These are phyloP conservation scores for Candida lessepsii DNA, from an alignment of 805 yeast species.

Conservation along the genomic window DNA sequence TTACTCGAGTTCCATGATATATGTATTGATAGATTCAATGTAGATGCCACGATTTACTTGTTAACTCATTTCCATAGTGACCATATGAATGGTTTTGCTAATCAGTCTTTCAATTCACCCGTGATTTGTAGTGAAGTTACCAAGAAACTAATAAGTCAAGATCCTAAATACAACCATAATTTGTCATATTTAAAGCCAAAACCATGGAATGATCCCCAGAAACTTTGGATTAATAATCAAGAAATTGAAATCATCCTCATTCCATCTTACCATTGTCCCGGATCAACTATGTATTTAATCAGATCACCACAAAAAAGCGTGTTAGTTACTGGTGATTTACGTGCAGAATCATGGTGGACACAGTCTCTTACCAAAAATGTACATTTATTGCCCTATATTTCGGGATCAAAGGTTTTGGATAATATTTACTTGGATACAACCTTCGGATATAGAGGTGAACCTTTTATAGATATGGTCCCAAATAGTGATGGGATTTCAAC, in stretches of 20 bases:
- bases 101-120: slow-evolving; percentile 34
- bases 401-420: slow-evolving; percentile 34
- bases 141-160: slow-evolving; percentile 21
- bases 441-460: slow-evolving; percentile 49
- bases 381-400: slow-evolving; percentile 39
- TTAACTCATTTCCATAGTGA: slow-evolving; percentile 58
- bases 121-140: slow-evolving; percentile 48
- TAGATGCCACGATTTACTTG: slow-evolving; percentile 23
- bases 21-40: slow-evolving; percentile 36
- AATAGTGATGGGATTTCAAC: slow-evolving; percentile 42
- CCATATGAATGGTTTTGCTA: slow-evolving; percentile 49
- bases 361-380: slow-evolving; percentile 35
- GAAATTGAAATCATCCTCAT: slow-evolving; percentile 40
- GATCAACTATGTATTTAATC: slow-evolving; percentile 53
- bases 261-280: slow-evolving; percentile 59
- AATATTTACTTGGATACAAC: slow-evolving; percentile 56
- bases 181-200: slow-evolving; percentile 19
- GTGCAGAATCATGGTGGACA: slow-evolving; percentile 57
- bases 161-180: slow-evolving; percentile 18
- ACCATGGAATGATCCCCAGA: slow-evolving; percentile 21
- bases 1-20: slow-evolving; percentile 50
- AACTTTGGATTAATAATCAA: slow-evolving; percentile 16
- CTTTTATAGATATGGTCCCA: slow-evolving; percentile 43
- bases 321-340: slow-evolving; percentile 54
- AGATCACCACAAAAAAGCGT: slow-evolving; percentile 35